These are phyloP conservation scores for Neurospora sp. DNA, from an alignment of 2,329 filamentous ascomycete species.

Conservation along the genomic window DNA sequence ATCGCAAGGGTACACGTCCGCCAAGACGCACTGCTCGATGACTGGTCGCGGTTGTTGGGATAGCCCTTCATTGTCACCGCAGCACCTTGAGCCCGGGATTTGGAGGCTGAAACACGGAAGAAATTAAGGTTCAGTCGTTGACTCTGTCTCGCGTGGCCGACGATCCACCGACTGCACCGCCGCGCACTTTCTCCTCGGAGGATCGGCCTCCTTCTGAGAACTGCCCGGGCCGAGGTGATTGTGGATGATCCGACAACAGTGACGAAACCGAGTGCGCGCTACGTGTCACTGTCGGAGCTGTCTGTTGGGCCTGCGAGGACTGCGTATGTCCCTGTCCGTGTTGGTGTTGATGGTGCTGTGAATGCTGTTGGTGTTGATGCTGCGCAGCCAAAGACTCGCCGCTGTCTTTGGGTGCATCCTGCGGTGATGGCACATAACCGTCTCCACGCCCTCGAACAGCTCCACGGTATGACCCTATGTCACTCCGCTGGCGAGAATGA, in stretches of 20 bases:
- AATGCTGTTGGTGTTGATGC: conserved; percentile 19
- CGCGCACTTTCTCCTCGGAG: conserved; percentile 27
- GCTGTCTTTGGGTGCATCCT: conserved; percentile 23
- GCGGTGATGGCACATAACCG: conserved; percentile 24
- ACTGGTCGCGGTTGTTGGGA: background rate
- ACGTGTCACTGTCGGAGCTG: conserved; percentile 16
- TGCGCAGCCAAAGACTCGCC: conserved; percentile 20
- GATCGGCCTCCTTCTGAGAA: conserved; percentile 15
- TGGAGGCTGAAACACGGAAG: conserved; percentile 22
- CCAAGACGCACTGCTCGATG: background rate
- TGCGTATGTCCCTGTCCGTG: conserved; percentile 11
- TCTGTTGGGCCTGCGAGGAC: conserved; percentile 10
- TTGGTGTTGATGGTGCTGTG: conserved; percentile 16
- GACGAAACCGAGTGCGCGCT: conserved; percentile 36
- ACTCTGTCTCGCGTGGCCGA: conserved; percentile 22
- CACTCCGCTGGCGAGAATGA: conserved; percentile 57
- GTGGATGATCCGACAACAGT: conserved; percentile 31
- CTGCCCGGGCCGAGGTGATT: conserved; percentile 15
- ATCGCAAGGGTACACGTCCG: background rate
- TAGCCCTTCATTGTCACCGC: background rate
- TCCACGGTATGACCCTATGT: conserved; percentile 43
- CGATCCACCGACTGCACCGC: conserved; percentile 22
- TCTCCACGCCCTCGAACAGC: conserved; percentile 26
- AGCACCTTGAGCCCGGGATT: conserved; percentile 10
- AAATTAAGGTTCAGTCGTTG: conserved; percentile 23